Evolutionary conservation across 2,329 filamentous ascomycete species (phyloP).

Genomic region (Arthrinium puccinioides): DNA sequence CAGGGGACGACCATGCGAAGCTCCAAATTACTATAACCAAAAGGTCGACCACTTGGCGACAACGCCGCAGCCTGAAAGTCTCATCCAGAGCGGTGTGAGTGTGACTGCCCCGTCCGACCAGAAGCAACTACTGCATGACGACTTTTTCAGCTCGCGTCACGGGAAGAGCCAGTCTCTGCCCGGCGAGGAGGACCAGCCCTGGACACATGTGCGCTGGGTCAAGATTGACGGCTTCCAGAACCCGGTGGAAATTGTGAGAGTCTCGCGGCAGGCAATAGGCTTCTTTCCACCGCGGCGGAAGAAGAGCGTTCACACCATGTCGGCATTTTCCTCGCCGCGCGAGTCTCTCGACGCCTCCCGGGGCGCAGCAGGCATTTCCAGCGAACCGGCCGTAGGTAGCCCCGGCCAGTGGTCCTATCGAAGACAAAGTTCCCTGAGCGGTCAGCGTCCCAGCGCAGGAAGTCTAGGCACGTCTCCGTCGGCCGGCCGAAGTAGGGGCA

Average conservation of each 20-base stretch:
- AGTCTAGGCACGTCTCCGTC: constrained; percentile 20
- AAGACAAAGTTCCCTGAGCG: constrained; percentile 20
- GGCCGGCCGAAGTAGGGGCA: constrained; percentile 18
- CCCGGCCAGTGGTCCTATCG: constrained; percentile 20
- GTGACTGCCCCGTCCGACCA: too few relatives aligned
- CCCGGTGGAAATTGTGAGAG: constrained; percentile 77
- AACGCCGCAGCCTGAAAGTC: constrained; percentile 32
- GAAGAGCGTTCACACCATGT: constrained; percentile 67
- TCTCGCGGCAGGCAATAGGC: constrained; percentile 72
- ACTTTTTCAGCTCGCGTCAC: constrained; percentile 34
- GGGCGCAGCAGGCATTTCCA: constrained; percentile 6
- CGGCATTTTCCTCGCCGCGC: constrained; percentile 60
- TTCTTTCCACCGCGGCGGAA: constrained; percentile 88
- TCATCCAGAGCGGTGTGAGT: constrained; percentile 12
- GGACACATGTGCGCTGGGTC: constrained; percentile 88
- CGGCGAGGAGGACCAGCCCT: constrained; percentile 60
- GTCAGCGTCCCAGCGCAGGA: constrained; percentile 13
- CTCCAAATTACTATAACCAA: constrained; percentile 35
- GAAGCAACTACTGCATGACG: constrained; percentile 26
- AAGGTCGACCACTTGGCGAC: constrained; percentile 44
- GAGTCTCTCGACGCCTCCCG: constrained; percentile 53
- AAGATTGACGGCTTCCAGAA: constrained; percentile 61
- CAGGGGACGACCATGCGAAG: constrained; percentile 64
- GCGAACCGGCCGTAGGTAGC: constrained; percentile 16
- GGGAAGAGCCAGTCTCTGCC: constrained; percentile 19